Evolutionary conservation across 2,329 filamentous ascomycete species (phyloP).

Genomic region (Talaromyces albobiverticillius): DNA sequence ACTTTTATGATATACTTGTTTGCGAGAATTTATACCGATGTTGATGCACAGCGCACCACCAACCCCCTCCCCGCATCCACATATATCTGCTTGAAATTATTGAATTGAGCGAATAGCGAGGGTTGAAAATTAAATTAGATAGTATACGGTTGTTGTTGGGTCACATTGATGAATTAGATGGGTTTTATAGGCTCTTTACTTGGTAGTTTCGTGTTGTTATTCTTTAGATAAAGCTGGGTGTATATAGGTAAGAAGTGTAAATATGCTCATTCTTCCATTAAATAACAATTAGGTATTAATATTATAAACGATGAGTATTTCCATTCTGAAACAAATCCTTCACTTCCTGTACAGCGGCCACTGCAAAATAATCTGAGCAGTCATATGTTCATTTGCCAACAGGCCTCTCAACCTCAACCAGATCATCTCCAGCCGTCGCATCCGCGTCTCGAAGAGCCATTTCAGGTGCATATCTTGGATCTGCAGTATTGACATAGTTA

Average conservation of each 20-base stretch:
- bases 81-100: background rate
- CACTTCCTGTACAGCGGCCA: background rate
- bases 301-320: no score
- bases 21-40: conserved; percentile 4
- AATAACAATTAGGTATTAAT: no score
- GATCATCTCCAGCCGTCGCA: background rate
- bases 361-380: no score
- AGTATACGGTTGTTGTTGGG: background rate
- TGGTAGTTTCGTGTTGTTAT: background rate
- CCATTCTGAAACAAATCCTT: no score
- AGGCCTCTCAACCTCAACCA: background rate
- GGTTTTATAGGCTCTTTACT: background rate
- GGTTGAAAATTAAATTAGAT: background rate
- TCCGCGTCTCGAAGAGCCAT: background rate
- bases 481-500: conserved; percentile 10
- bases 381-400: background rate
- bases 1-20: conserved; percentile 9
- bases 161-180: conserved; percentile 1
- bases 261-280: no score
- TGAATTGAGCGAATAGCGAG: background rate
- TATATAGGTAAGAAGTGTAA: no score
- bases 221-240: no score
- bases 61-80: background rate
- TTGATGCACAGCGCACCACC: background rate
- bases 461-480: background rate